Conservation (phyloP, 176 grass and related monocot genomes). For the Aegilops bicornis region DNA sequence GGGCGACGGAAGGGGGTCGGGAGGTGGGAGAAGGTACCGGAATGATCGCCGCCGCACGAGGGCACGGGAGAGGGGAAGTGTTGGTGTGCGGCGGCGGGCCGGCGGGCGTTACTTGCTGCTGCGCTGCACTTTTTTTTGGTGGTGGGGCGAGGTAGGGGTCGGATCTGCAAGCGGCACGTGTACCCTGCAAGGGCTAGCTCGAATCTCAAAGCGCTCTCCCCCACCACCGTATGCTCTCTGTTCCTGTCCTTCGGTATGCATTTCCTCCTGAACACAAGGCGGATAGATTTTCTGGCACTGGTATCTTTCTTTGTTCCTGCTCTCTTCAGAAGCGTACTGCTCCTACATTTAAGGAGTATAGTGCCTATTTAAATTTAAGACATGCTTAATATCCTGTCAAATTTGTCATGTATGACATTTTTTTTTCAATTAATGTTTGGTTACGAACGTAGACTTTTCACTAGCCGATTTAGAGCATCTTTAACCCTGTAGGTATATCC, state of each 20-base stretch:
- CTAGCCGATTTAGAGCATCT: too few relatives aligned
- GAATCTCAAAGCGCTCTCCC: neutral
- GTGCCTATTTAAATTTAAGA: neutral
- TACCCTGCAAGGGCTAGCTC: neutral
- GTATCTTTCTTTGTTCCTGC: neutral
- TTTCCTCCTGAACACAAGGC: neutral
- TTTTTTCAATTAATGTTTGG: neutral
- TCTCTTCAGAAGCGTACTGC: neutral
- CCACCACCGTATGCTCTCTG: neutral
- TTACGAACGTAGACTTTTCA: neutral
- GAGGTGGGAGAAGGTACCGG: neutral
- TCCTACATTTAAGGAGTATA: neutral
- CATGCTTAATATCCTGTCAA: neutral
- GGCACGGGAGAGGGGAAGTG: neutral
- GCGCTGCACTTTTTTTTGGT: neutral
- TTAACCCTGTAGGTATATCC: too few relatives aligned
- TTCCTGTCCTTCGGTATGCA: neutral
- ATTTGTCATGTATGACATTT: neutral
- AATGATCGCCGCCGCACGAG: neutral
- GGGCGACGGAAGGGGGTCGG: neutral
- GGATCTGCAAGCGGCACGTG: conserved; percentile 10
- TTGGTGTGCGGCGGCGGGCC: conserved; percentile 3
- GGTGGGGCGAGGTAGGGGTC: neutral
- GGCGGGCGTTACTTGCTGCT: conserved; percentile 3
- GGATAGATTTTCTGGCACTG: neutral